phyloP scores from a whole-genome alignment of 192 early-diverging fungal species.

The Pilobolus umbonatus region DNA sequence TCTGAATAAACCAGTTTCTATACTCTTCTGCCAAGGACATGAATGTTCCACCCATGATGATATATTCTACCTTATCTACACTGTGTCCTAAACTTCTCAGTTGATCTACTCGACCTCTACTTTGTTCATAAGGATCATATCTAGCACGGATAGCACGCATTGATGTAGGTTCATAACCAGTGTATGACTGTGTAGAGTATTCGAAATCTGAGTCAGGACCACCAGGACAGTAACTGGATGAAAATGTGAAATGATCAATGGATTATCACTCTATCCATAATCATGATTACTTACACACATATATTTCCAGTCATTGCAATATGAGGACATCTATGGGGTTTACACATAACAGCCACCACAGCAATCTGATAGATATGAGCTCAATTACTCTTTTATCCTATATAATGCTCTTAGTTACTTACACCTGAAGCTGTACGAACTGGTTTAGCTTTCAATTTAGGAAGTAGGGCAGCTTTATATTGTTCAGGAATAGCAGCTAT shows the following conservation, averaged over 20 bases:
- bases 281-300: slow-evolving; percentile 69
- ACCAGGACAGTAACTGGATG: slow-evolving; percentile 83
- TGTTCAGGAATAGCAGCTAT: slow-evolving; percentile 97
- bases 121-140: slow-evolving; percentile 96
- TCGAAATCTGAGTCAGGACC: slow-evolving; percentile 99
- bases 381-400: neutral
- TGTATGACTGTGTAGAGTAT: slow-evolving; percentile 99
- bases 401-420: slow-evolving; percentile 24
- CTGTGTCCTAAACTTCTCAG: slow-evolving; percentile 87
- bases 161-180: slow-evolving; percentile 97
- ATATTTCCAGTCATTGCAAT: slow-evolving; percentile 99
- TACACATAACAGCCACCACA: slow-evolving; percentile 95
- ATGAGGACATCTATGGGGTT: slow-evolving; percentile 95
- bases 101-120: slow-evolving; percentile 91
- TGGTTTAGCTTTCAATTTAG: slow-evolving; percentile 90
- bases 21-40: slow-evolving; percentile 97
- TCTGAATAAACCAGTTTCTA: slow-evolving; percentile 96
- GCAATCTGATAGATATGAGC: slow-evolving; percentile 62
- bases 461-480: slow-evolving; percentile 77
- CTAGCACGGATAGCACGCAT: slow-evolving; percentile 99
- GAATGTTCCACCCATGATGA: slow-evolving; percentile 99
- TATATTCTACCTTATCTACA: slow-evolving; percentile 98
- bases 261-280: neutral
- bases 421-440: slow-evolving; percentile 91
- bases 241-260: neutral